Conservation (phyloP, 495 filamentous ascomycete genomes). For the Penicillium desertorum region DNA sequence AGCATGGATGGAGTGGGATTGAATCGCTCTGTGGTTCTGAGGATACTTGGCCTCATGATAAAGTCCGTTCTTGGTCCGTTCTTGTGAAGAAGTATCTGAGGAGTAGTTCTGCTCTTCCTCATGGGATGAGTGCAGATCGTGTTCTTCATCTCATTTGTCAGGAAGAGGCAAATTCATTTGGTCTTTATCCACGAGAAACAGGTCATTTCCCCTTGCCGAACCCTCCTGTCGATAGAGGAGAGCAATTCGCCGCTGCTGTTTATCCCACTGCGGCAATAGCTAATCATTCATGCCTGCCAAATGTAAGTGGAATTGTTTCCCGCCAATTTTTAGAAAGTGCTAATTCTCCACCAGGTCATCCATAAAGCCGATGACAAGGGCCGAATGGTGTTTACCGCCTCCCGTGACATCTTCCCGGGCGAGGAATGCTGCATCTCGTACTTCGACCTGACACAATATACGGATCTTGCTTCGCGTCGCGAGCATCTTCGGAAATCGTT, state of each 20-base stretch:
- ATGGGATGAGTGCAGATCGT: conserved; percentile 23
- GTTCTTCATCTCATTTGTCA: conserved; percentile 38
- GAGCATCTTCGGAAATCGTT: conserved; percentile 35
- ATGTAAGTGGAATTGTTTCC: conserved; percentile 26
- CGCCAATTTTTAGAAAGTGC: neutral
- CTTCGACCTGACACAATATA: conserved; percentile 35
- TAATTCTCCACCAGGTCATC: conserved; percentile 26
- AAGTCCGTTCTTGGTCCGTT: conserved; percentile 32
- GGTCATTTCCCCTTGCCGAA: conserved; percentile 24
- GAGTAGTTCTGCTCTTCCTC: conserved; percentile 22
- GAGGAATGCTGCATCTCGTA: conserved; percentile 47
- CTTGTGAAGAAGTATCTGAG: conserved; percentile 43
- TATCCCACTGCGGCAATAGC: conserved; percentile 41
- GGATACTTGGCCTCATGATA: conserved; percentile 38
- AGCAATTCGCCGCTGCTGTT: conserved; percentile 42
- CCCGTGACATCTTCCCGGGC: conserved; percentile 34
- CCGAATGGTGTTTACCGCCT: conserved; percentile 41
- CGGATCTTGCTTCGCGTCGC: conserved; percentile 25
- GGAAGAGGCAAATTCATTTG: conserved; percentile 45
- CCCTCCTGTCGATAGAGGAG: conserved; percentile 27
- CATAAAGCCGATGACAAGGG: conserved; percentile 39
- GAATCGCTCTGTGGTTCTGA: conserved; percentile 36
- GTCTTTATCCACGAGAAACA: conserved; percentile 43
- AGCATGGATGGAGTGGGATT: conserved; percentile 34
- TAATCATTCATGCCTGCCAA: conserved; percentile 43